Evolutionary conservation across 371 early-diverging fungal genomes (phyloP), one percentile per base, ranked within the genome.

Genomic region (Apophysomyces ossiformis): DNA sequence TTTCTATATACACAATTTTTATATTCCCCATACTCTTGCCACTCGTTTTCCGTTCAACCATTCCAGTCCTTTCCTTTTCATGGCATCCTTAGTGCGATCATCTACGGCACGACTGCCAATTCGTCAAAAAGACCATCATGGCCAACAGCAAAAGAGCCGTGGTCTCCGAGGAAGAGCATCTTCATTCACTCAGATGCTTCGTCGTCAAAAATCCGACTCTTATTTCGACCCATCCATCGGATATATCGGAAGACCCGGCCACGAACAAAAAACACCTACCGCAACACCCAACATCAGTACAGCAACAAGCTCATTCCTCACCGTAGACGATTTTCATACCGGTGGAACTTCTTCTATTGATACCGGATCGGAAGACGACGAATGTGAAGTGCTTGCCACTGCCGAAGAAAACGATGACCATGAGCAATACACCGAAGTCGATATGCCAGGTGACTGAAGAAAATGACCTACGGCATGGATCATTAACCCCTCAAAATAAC

Each of bases 181-280:
- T 50, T 50, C 54, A 50, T 50, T 50, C 54, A 50, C 54, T 50
- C 54, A 50, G 54, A 61, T 46, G 62, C 18, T 65, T 35, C 65
- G 65, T 35, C 65, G 65, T 6, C 65, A 65, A 65, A 57, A 47
- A 46, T 65, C 65, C 7, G 65, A 58, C 21, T 65, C 65, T 44
- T 59, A 65, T 5, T 58, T 65, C 35, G 44, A 44, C 21, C n/a
- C 43, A 26, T 43, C 65, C 3, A 16, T 57, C 18, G 58, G 60
- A 4, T 21, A 56, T 36, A 37, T 56, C 37, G 37, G 67, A 57
- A 61, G 67, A 57, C 67, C 67, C 18, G 61, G 61, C 43, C 61
- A 56, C 35, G 67, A 67, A 36, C 43, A 45, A 26, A 45, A 45
- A 4, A 61, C 61, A 18, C 62, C 38, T 37, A 37, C 38, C 57